Evolutionary conservation across 345 rosid genomes (phyloP).

Genomic region (Citrus mangshanensis): DNA sequence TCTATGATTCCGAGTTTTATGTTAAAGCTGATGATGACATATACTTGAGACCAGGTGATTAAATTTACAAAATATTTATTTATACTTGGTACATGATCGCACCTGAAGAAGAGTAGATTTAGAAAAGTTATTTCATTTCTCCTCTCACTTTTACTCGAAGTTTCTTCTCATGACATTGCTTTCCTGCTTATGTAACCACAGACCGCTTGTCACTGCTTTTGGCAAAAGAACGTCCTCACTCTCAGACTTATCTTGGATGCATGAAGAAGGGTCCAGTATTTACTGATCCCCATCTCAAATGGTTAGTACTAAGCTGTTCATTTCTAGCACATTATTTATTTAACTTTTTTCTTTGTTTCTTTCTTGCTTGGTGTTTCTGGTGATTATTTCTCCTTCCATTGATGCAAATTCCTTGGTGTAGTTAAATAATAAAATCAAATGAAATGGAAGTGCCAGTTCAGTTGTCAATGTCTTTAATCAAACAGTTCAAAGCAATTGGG

Average conservation of each 20-base stretch:
- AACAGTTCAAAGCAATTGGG: background rate
- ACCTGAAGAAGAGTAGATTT: slow-evolving; percentile 8
- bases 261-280: slow-evolving; percentile 89
- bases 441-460: background rate
- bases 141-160: background rate
- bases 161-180: background rate
- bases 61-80: slow-evolving; percentile 11
- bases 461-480: slow-evolving; percentile 1
- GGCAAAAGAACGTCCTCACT: slow-evolving; percentile 76
- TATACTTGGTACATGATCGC: background rate
- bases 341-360: slow-evolving; percentile 2
- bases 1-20: slow-evolving; percentile 80
- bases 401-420: background rate
- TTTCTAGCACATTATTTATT: background rate
- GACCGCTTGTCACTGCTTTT: slow-evolving; percentile 78
- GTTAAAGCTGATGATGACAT: slow-evolving; percentile 97
- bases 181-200: slow-evolving; percentile 22
- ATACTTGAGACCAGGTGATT: slow-evolving; percentile 82
- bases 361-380: slow-evolving; percentile 8
- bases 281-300: slow-evolving; percentile 83
- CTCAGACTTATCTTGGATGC: slow-evolving; percentile 93
- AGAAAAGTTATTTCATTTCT: background rate
- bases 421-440: background rate
- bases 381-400: background rate
- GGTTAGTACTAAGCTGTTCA: slow-evolving; percentile 40